Evolutionary conservation across 2,329 filamentous ascomycete genomes (phyloP).

Genomic region (Parascedosporium putredinis): DNA sequence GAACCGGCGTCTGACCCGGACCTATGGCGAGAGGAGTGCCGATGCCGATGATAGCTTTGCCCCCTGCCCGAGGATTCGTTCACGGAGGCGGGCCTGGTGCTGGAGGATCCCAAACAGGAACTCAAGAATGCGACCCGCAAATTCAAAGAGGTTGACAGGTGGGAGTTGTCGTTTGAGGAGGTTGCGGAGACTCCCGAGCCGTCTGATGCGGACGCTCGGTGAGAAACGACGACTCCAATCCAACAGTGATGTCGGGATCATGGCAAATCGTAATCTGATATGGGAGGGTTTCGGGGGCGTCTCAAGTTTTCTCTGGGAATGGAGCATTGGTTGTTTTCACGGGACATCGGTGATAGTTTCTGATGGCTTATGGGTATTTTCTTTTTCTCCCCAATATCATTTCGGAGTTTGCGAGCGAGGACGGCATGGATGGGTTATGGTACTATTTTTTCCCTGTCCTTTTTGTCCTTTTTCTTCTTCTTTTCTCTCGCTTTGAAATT

Average conservation of each 20-base stretch:
- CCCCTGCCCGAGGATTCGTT: conserved; percentile 36
- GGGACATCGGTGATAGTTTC: background rate
- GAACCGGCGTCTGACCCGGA: conserved; percentile 16
- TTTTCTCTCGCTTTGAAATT: no score
- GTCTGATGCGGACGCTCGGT: conserved; percentile 20
- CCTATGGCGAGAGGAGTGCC: conserved; percentile 19
- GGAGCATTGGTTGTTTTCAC: no score
- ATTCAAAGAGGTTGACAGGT: conserved; percentile 60
- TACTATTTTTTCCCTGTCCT: no score
- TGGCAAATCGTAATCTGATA: conserved; percentile 6
- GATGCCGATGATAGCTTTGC: conserved; percentile 28
- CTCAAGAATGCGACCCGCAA: conserved; percentile 49
- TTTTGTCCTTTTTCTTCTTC: no score
- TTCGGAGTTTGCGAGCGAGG: no score
- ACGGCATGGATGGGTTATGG: no score
- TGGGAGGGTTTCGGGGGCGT: no score
- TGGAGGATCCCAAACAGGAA: conserved; percentile 35
- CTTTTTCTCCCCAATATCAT: no score
- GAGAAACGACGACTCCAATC: no score
- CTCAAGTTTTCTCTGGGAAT: no score
- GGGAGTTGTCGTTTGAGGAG: conserved; percentile 59
- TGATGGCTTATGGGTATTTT: no score
- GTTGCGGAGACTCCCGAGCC: conserved; percentile 46
- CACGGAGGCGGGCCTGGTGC: conserved; percentile 22
- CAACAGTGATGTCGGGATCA: conserved; percentile 7